Evolutionary conservation across 306 rosid genomes (phyloP).

Genomic region (Ziziphus jujuba): DNA sequence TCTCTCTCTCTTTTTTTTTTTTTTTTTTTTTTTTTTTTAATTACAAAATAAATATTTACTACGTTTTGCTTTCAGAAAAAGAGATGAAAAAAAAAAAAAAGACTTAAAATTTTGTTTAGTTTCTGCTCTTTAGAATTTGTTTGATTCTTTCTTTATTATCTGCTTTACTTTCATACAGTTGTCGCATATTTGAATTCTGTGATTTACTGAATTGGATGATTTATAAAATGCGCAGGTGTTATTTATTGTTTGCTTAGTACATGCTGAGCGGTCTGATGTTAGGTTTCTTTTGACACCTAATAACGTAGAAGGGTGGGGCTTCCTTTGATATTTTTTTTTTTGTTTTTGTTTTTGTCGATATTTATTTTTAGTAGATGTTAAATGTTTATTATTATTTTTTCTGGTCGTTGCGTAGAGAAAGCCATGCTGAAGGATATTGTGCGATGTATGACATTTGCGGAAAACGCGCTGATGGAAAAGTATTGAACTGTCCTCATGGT

Average conservation of each 20-base stretch:
- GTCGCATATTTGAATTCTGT: neutral
- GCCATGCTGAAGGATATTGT: conserved; percentile 71
- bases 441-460: conserved; percentile 93
- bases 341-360: neutral
- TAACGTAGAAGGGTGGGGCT: conserved; percentile 32
- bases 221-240: conserved; percentile 51
- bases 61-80: no score
- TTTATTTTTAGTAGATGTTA: neutral
- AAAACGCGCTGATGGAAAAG: conserved; percentile 75
- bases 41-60: no score
- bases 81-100: no score
- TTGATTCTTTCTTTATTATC: neutral
- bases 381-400: conserved; percentile 2
- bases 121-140: neutral
- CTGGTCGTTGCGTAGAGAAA: conserved; percentile 41
- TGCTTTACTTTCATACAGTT: neutral
- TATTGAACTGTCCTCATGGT: conserved; percentile 76
- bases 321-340: conserved; percentile 3
- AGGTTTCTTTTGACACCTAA: conserved; percentile 52
- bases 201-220: conserved; percentile 17
- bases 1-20: no score
- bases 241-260: conserved; percentile 32
- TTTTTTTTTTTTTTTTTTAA: no score
- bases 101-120: neutral
- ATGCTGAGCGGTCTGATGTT: conserved; percentile 41